phyloP scores from a whole-genome alignment of 2,329 filamentous ascomycete genomes.

The Fusarium concolor region DNA sequence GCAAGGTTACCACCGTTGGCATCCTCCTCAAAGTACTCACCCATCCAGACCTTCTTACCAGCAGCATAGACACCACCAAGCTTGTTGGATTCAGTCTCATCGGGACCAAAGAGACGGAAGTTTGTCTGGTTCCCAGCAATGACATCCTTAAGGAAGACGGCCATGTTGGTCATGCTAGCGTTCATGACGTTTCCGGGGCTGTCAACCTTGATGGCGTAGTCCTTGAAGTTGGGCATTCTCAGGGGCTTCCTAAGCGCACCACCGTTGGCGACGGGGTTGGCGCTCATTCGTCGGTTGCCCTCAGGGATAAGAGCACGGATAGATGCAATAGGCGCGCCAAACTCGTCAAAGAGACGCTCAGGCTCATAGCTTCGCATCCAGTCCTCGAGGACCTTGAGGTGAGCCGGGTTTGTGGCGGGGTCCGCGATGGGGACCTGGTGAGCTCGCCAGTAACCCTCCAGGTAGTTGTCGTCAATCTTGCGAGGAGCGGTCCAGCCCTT shows the following conservation, averaged over 20 bases:
- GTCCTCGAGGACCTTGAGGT: slow-evolving; percentile 75
- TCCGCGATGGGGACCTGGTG: slow-evolving; percentile 83
- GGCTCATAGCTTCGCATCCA: slow-evolving; percentile 85
- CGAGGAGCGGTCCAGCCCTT: slow-evolving; percentile 85
- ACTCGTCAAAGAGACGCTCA: slow-evolving; percentile 74
- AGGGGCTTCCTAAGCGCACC: slow-evolving; percentile 75
- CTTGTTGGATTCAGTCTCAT: slow-evolving; percentile 87
- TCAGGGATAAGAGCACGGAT: slow-evolving; percentile 73
- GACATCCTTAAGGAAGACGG: slow-evolving; percentile 74
- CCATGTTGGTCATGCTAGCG: slow-evolving; percentile 78
- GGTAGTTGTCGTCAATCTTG: slow-evolving; percentile 75
- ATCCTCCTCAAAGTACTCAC: slow-evolving; percentile 82
- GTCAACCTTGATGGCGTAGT: slow-evolving; percentile 73
- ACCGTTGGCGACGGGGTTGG: slow-evolving; percentile 80
- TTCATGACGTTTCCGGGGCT: slow-evolving; percentile 67
- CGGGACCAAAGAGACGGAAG: slow-evolving; percentile 82
- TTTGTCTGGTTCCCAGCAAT: slow-evolving; percentile 71
- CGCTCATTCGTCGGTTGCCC: slow-evolving; percentile 78
- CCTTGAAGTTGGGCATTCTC: slow-evolving; percentile 74
- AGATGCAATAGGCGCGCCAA: slow-evolving; percentile 72
- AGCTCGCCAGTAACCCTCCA: slow-evolving; percentile 82
- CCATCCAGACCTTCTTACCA: slow-evolving; percentile 84
- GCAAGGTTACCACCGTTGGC: slow-evolving; percentile 78
- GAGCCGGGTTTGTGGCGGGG: slow-evolving; percentile 71
- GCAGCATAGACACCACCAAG: slow-evolving; percentile 76